Evolutionary conservation across 1,284 basidiomycete species (phyloP), one percentile per base, ranked within the genome.

Genomic region (Rhizoctonia solani): DNA sequence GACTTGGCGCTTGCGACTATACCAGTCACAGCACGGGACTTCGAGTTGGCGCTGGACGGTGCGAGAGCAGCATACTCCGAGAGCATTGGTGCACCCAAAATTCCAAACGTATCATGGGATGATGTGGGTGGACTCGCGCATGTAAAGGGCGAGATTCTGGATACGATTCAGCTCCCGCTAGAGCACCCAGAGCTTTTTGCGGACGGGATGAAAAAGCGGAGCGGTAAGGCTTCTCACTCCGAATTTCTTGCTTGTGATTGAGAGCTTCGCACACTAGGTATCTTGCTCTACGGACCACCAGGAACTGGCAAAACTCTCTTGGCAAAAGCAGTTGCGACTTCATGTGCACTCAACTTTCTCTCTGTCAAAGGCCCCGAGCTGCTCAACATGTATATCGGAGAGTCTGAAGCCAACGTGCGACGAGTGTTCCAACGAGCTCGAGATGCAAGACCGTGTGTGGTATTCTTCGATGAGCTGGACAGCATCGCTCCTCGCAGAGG

Each of bases 381-480:
- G 32, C 85, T 96, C 47, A 97, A 97, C 76, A 97, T 98, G 87
- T 98, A 98, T 77, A 98, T 99, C 73, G 96, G 96, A 71, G 96
- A 99, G 80, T 97, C 95, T 4, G 97, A 99, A 77, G 92, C 95
- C 37, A 95, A 96, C 74, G 93, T 99, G 37, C 88, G 97, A 11
- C 83, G 89, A 4, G 87, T 99, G 1, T 99, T 99, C 75, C 90
- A 93, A 73, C 86, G 88, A 21, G 97, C 97, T 11, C 82, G 93
- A 58, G 92, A 95, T 78, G 93, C 93, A 0, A 87, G 86, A 54
- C 93, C 93, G 4, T 95, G 93, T 75, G 91, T 99, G 47, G 90
- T 99, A 65, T 96, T 99, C 76, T 98, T 99, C 77, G 97, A 99
- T 78, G 97, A 99, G 77, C 83, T 99, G 32, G 97, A 99, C 76